phyloP scores from a whole-genome alignment of 257 asterid species.

The Plectranthus barbatus region DNA sequence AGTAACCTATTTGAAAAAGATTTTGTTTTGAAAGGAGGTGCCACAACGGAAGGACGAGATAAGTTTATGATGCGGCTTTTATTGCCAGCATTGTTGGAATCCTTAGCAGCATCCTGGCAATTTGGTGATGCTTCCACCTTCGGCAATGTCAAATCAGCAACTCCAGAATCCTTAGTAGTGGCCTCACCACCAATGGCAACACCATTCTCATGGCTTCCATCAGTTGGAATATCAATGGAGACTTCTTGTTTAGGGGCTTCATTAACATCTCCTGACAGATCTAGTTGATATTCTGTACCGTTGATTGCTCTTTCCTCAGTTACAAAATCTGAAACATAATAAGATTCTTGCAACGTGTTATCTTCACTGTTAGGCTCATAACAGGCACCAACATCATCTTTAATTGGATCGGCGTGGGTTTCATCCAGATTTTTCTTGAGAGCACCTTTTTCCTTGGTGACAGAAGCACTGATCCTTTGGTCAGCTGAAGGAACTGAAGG shows the following conservation, averaged over 20 bases:
- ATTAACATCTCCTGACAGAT: constrained; percentile 19
- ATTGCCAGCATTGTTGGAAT: constrained; percentile 31
- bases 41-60: constrained; percentile 45
- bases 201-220: constrained; percentile 24
- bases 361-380: constrained; percentile 29
- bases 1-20: constrained; percentile 36
- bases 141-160: constrained; percentile 24
- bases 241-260: constrained; percentile 28
- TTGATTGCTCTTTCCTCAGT: constrained; percentile 22
- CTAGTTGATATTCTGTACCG: constrained; percentile 23
- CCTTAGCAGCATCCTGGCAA: constrained; percentile 36
- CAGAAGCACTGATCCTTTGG: constrained; percentile 11
- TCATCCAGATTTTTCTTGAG: constrained; percentile 21
- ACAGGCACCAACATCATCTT: constrained; percentile 19
- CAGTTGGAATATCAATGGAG: constrained; percentile 21
- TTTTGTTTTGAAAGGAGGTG: constrained; percentile 41
- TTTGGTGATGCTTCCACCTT: constrained; percentile 36
- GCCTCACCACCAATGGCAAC: constrained; percentile 28
- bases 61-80: constrained; percentile 79
- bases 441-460: constrained; percentile 19
- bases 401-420: constrained; percentile 13
- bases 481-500: constrained; percentile 23
- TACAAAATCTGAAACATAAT: constrained; percentile 20
- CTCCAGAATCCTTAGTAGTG: constrained; percentile 23
- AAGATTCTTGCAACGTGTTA: constrained; percentile 19